Conservation (phyloP, 306 rosid species). For the Oxytropis ochrocephala region DNA sequence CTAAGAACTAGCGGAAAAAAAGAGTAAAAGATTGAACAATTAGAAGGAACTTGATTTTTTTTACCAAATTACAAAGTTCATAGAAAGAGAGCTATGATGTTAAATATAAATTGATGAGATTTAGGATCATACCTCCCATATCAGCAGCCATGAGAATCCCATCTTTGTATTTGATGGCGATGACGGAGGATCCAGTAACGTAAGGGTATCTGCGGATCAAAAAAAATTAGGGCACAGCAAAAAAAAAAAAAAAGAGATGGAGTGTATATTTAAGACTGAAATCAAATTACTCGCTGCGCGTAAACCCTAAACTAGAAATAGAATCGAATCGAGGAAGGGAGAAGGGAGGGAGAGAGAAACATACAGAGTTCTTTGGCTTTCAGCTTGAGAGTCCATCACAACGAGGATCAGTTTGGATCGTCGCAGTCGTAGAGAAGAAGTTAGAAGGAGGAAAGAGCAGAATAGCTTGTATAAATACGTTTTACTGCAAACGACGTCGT, state of each 20-base stretch:
- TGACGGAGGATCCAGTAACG: conserved; percentile 89
- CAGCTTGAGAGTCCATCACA: conserved; percentile 32
- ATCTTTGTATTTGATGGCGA: conserved; percentile 90
- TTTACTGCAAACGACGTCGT: not conserved
- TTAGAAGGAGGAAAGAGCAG: not conserved
- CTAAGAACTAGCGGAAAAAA: not conserved
- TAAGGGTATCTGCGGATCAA: conserved; percentile 60
- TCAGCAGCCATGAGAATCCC: conserved; percentile 92
- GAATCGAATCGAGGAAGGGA: not conserved
- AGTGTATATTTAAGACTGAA: not conserved
- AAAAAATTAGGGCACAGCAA: conserved; percentile 8
- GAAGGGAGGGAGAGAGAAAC: not conserved
- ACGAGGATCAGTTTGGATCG: not conserved
- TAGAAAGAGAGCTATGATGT: not conserved
- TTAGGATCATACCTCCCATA: conserved; percentile 71
- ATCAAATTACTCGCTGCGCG: not conserved
- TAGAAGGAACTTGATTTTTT: not conserved
- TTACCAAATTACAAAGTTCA: not conserved
- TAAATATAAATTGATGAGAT: not conserved
- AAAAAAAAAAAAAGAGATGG: not conserved
- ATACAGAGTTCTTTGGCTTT: conserved; percentile 60
- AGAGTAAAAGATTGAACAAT: not conserved
- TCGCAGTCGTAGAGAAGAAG: not conserved
- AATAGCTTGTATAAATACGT: not conserved
- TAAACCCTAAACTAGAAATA: not conserved